phyloP scores from a whole-genome alignment of 2,329 filamentous ascomycete species.

The Ophiostoma tasmaniense region DNA sequence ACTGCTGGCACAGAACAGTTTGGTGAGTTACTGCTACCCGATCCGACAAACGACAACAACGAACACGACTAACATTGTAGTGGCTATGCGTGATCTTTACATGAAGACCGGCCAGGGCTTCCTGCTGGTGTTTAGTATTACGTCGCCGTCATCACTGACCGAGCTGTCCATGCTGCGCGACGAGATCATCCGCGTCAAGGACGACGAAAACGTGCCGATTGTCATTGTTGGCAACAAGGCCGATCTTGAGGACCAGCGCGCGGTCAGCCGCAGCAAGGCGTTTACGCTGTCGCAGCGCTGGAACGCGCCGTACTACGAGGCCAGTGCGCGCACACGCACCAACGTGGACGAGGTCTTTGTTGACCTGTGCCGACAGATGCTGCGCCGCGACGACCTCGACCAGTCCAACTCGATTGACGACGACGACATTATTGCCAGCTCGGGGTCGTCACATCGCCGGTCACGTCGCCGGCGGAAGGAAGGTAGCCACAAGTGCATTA shows the following conservation, averaged over 20 bases:
- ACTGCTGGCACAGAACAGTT: constrained; percentile 90
- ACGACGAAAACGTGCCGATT: constrained; percentile 75
- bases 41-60: not conserved
- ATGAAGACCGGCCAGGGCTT: constrained; percentile 94
- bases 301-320: constrained; percentile 87
- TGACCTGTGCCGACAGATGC: constrained; percentile 75
- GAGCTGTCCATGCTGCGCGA: constrained; percentile 76
- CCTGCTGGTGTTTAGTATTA: constrained; percentile 85
- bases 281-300: constrained; percentile 81
- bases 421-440: constrained; percentile 35
- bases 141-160: constrained; percentile 70
- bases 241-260: constrained; percentile 77
- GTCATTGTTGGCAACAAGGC: constrained; percentile 91
- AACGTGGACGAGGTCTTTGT: constrained; percentile 89
- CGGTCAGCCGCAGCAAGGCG: constrained; percentile 67
- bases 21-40: constrained; percentile 52
- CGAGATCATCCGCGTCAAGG: constrained; percentile 86
- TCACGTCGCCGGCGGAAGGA: constrained; percentile 28
- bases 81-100: constrained; percentile 69
- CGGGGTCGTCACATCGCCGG: constrained; percentile 27
- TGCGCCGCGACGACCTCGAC: constrained; percentile 57
- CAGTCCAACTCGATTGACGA: constrained; percentile 29
- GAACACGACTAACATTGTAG: constrained; percentile 26
- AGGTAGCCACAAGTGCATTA: constrained; percentile 33
- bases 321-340: constrained; percentile 69